A percentile compares a stretch with the other conserved stretches of the same genome.
These are phyloP conservation scores for Cercophora samala DNA, from an alignment of 495 filamentous ascomycete genomes.

Conservation along the genomic window DNA sequence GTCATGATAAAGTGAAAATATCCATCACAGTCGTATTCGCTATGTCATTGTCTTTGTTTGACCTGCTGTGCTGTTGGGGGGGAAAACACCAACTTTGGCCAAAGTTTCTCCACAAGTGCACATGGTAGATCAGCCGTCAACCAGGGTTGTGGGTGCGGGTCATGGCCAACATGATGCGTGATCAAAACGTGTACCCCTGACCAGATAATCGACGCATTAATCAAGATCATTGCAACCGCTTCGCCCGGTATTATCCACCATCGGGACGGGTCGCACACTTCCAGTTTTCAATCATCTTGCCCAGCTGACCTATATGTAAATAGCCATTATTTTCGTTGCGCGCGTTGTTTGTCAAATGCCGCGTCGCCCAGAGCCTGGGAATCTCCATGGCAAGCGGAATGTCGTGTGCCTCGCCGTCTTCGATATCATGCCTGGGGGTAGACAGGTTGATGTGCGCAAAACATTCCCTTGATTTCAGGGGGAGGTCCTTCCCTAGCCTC, in stretches of 20 bases:
- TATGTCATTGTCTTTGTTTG: no score
- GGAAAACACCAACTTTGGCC: no score
- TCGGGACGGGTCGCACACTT: background rate
- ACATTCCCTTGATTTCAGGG: background rate
- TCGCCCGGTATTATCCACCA: background rate
- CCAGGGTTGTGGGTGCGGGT: no score
- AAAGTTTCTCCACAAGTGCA: no score
- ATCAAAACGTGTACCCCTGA: no score
- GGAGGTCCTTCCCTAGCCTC: background rate
- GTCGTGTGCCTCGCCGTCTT: background rate
- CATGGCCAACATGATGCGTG: no score
- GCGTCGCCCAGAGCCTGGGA: background rate
- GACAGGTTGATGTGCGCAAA: background rate
- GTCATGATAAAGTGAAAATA: no score
- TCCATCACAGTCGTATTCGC: no score
- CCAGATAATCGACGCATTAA: no score
- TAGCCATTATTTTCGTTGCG: background rate
- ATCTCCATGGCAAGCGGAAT: background rate
- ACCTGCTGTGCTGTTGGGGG: no score
- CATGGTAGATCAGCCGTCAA: no score
- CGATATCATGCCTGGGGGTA: background rate
- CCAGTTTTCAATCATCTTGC: background rate
- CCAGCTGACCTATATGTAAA: background rate
- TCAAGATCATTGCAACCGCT: background rate
- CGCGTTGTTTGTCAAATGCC: background rate